These are phyloP conservation scores for Colletotrichum australisinense DNA, from an alignment of 2,329 filamentous ascomycete genomes.

Conservation along the genomic window DNA sequence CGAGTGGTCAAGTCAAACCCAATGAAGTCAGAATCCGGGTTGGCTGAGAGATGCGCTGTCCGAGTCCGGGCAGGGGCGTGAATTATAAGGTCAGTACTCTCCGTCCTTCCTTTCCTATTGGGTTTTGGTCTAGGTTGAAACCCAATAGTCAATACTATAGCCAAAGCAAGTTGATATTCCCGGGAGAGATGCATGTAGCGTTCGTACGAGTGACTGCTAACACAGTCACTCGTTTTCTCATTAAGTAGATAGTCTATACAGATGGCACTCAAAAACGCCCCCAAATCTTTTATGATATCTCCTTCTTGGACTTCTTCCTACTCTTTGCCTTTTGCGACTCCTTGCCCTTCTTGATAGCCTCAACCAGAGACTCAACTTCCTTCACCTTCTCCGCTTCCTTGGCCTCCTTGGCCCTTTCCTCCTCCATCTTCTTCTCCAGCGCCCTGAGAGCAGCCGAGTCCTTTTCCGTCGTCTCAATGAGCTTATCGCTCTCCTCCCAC, in stretches of 20 bases:
- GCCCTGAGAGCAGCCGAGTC: constrained; percentile 72
- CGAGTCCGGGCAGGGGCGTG: too few relatives aligned
- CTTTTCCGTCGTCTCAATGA: constrained; percentile 86
- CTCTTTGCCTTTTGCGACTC: constrained; percentile 39
- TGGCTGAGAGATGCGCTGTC: too few relatives aligned
- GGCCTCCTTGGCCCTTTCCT: constrained; percentile 48
- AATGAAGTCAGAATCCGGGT: too few relatives aligned
- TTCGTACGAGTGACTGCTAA: neutral
- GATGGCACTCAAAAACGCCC: neutral
- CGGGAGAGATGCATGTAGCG: too few relatives aligned
- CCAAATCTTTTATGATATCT: neutral
- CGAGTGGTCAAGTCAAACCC: too few relatives aligned
- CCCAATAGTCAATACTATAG: neutral
- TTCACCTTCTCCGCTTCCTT: constrained; percentile 44
- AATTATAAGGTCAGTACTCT: too few relatives aligned
- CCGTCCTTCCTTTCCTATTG: too few relatives aligned
- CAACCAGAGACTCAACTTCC: constrained; percentile 52
- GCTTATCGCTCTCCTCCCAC: constrained; percentile 89
- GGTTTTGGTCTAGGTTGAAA: neutral
- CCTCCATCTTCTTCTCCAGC: constrained; percentile 49
- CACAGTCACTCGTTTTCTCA: neutral
- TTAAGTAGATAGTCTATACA: constrained; percentile 1
- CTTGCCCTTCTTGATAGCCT: constrained; percentile 54
- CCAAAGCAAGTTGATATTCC: too few relatives aligned
- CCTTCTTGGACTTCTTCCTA: constrained; percentile 46